These are phyloP conservation scores for Backusella morwellensis DNA, from an alignment of 192 early-diverging fungal species.

Conservation along the genomic window DNA sequence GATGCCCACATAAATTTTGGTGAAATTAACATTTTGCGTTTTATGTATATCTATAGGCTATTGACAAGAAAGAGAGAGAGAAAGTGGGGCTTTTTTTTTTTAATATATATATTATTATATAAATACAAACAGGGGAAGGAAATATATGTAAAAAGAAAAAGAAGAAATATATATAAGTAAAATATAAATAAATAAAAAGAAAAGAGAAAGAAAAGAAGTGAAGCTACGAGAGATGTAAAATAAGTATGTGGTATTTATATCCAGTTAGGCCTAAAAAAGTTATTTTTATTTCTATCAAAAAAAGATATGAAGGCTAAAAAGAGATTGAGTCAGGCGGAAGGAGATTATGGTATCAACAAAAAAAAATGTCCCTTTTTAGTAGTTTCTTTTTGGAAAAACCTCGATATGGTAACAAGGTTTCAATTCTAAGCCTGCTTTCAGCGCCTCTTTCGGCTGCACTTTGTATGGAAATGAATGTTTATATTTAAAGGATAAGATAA, in stretches of 20 bases:
- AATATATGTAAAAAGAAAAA: neutral
- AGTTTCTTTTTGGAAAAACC: neutral
- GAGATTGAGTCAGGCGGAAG: neutral
- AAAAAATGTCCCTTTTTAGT: neutral
- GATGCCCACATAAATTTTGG: constrained; percentile 16
- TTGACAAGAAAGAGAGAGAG: neutral
- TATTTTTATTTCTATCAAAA: neutral
- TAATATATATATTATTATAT: neutral
- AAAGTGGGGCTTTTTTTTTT: neutral
- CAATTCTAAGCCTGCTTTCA: neutral
- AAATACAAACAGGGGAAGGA: neutral
- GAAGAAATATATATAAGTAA: constrained; percentile 1
- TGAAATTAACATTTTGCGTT: neutral
- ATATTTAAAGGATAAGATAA: neutral
- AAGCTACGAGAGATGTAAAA: neutral
- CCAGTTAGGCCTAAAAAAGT: neutral
- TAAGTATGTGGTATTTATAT: neutral
- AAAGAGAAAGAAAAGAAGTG: neutral
- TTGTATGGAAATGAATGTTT: neutral
- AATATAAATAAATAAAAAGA: neutral
- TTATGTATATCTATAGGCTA: too few species aligned
- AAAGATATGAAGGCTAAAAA: neutral
- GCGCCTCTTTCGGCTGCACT: neutral
- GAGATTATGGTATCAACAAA: neutral
- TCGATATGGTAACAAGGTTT: neutral